Evolutionary conservation across 2,329 filamentous ascomycete species (phyloP).

Genomic region (Ciborinia camelliae): DNA sequence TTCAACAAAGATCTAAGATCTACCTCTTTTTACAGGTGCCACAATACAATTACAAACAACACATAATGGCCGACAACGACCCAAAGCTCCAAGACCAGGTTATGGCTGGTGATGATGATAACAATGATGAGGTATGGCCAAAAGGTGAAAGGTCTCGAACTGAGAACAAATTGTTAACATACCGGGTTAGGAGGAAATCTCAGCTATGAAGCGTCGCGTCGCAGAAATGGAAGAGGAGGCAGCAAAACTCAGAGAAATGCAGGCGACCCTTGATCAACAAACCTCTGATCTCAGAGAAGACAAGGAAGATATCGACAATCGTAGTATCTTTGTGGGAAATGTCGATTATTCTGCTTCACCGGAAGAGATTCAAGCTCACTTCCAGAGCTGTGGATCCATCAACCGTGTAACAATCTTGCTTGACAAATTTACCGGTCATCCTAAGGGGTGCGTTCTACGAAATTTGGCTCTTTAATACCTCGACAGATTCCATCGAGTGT

Average conservation of each 20-base stretch:
- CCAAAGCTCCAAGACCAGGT: constrained; percentile 32
- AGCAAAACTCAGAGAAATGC: constrained; percentile 82
- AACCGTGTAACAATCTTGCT: constrained; percentile 96
- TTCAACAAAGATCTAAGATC: background rate
- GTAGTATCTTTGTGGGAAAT: constrained; percentile 97
- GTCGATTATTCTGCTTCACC: constrained; percentile 97
- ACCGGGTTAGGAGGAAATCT: constrained; percentile 65
- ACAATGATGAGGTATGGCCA: constrained; percentile 36
- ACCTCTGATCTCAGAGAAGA: constrained; percentile 80
- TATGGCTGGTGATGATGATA: constrained; percentile 34
- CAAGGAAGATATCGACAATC: constrained; percentile 91
- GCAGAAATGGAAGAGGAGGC: constrained; percentile 91
- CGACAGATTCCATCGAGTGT: constrained; percentile 27
- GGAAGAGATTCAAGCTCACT: constrained; percentile 97
- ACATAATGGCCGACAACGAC: constrained; percentile 33
- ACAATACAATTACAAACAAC: background rate
- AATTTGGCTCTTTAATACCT: constrained; percentile 25
- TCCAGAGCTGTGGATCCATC: constrained; percentile 95
- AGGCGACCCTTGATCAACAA: constrained; percentile 79
- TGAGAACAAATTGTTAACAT: constrained; percentile 11
- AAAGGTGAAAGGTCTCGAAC: background rate
- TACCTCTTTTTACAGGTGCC: background rate
- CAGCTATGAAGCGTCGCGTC: constrained; percentile 80
- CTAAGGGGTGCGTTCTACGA: constrained; percentile 78
- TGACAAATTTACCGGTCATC: constrained; percentile 97